Evolutionary conservation across 1,139 yeast genomes (phyloP).

Genomic region (Sugiyamaella pinicola): DNA sequence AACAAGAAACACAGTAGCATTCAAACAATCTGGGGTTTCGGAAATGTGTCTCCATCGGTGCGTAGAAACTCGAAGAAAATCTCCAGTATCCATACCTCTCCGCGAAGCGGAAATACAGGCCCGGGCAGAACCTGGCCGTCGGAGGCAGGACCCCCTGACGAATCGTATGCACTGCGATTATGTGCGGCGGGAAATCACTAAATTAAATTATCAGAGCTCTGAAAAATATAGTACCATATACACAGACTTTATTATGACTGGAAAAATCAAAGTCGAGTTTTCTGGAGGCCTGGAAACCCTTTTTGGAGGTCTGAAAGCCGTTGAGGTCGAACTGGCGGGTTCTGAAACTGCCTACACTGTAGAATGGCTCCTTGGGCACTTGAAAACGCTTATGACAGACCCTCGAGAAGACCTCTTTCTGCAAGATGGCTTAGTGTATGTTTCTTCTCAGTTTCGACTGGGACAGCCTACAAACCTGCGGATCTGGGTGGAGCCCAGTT

Average conservation of each 20-base stretch:
- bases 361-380: conserved; percentile 57
- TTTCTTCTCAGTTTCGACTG: too few species aligned
- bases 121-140: too few species aligned
- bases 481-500: not conserved
- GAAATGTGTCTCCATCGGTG: too few species aligned
- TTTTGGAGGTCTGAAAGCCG: conserved; percentile 55
- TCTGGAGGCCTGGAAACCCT: conserved; percentile 72
- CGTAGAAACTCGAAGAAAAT: too few species aligned
- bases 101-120: too few species aligned
- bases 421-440: conserved; percentile 62
- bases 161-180: not conserved
- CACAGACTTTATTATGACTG: not conserved
- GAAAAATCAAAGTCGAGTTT: conserved; percentile 37
- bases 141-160: not conserved
- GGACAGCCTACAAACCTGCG: not conserved
- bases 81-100: too few species aligned
- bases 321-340: conserved; percentile 46
- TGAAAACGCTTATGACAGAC: conserved; percentile 57
- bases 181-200: not conserved
- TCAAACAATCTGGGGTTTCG: too few species aligned
- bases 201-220: too few species aligned
- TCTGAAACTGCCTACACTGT: conserved; percentile 52
- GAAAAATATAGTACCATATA: not conserved
- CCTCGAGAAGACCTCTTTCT: conserved; percentile 72
- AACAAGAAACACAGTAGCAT: too few species aligned